phyloP scores from a whole-genome alignment of 2,329 filamentous ascomycete genomes.

The Venturia aucupariae region DNA sequence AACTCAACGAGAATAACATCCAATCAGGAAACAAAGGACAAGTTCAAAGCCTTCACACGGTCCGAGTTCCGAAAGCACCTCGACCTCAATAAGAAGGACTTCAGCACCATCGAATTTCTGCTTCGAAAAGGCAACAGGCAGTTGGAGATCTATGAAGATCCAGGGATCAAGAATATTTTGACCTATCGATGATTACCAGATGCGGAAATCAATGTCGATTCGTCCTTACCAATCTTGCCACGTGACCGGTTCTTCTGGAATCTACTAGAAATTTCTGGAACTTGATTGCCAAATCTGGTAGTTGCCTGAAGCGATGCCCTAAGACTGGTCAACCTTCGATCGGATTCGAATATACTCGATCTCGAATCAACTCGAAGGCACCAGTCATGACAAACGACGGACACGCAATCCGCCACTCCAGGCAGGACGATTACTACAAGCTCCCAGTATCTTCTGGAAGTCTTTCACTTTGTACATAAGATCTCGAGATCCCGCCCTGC shows the following conservation, averaged over 20 bases:
- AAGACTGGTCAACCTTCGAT: background rate
- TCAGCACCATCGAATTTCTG: conserved; percentile 75
- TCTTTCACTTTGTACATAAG: conserved; percentile 23
- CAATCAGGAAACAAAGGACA: conserved; percentile 44
- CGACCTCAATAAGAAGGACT: conserved; percentile 70
- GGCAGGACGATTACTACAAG: conserved; percentile 10
- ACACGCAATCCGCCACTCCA: conserved; percentile 3
- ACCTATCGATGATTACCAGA: background rate
- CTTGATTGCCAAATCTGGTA: background rate
- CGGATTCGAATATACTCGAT: background rate
- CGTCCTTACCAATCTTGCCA: background rate
- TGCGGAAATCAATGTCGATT: background rate
- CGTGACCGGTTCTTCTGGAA: background rate
- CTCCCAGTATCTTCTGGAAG: conserved; percentile 23
- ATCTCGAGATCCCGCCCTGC: conserved; percentile 9
- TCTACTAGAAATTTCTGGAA: background rate
- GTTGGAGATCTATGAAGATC: conserved; percentile 70
- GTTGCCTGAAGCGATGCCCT: background rate
- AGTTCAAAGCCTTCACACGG: conserved; percentile 56
- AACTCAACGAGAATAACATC: conserved; percentile 19
- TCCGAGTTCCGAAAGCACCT: conserved; percentile 67
- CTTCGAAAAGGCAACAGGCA: conserved; percentile 73
- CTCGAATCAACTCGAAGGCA: background rate
- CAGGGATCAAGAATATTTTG: conserved; percentile 46
- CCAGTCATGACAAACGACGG: background rate